Evolutionary conservation across 768 basidiomycete genomes (phyloP).

Genomic region (Pleurotus eryngii): DNA sequence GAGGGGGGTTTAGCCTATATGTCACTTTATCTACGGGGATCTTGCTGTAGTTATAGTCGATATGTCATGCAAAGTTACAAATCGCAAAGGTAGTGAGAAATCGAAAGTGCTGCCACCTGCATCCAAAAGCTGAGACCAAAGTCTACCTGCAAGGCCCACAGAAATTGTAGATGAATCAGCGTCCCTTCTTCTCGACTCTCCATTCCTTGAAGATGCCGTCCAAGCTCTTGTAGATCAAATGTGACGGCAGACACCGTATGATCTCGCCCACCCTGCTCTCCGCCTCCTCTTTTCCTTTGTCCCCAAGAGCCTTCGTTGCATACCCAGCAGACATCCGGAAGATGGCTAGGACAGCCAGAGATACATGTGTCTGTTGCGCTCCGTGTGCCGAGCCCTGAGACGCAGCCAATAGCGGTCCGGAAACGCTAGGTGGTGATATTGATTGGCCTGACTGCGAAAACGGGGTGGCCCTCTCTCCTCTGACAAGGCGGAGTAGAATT

Average conservation of each 20-base stretch:
- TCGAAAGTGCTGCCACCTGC: too few species aligned
- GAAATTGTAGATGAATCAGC: conserved; percentile 17
- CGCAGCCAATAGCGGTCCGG: conserved; percentile 71
- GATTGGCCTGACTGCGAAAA: conserved; percentile 62
- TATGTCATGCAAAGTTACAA: background rate
- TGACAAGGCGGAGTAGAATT: conserved; percentile 86
- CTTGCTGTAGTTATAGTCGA: background rate
- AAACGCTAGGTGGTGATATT: conserved; percentile 58
- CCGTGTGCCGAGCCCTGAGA: conserved; percentile 77
- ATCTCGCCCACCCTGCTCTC: conserved; percentile 84
- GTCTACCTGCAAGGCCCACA: background rate
- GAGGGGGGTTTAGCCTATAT: conserved; percentile 36
- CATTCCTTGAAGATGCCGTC: conserved; percentile 96
- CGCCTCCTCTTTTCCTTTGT: conserved; percentile 66
- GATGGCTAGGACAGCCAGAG: conserved; percentile 88
- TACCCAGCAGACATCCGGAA: conserved; percentile 83
- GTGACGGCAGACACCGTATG: conserved; percentile 82
- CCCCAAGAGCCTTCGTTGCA: conserved; percentile 66
- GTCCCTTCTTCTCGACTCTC: conserved; percentile 79
- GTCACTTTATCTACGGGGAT: conserved; percentile 1
- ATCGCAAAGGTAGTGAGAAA: background rate
- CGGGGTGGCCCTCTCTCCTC: conserved; percentile 79
- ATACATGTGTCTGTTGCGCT: conserved; percentile 90
- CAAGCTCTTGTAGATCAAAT: conserved; percentile 84
- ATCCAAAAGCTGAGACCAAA: too few species aligned